phyloP scores from a whole-genome alignment of 768 basidiomycete genomes.

The Leccinum boreale region DNA sequence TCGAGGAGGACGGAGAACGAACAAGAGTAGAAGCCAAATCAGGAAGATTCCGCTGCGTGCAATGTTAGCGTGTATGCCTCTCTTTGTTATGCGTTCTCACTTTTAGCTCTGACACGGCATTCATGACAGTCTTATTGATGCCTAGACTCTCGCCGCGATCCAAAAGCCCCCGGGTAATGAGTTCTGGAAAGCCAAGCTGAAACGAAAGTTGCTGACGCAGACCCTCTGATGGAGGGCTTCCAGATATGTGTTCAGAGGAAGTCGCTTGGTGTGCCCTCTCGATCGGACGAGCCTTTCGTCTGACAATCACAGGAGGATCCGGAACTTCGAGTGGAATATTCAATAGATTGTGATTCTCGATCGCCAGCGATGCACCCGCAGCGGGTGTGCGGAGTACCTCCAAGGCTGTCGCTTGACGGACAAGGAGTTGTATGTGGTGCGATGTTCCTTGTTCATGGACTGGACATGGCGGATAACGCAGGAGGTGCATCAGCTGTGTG shows the following conservation, averaged over 20 bases:
- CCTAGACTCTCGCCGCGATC: conserved; percentile 77
- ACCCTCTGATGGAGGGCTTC: conserved; percentile 26
- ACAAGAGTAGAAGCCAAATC: conserved; percentile 72
- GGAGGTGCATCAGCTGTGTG: conserved; percentile 73
- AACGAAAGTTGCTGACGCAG: conserved; percentile 41
- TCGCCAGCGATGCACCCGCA: conserved; percentile 71
- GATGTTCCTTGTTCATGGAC: conserved; percentile 36
- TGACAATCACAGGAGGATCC: conserved; percentile 37
- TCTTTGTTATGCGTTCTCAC: conserved; percentile 38
- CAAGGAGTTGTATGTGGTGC: conserved; percentile 64
- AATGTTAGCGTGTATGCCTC: conserved; percentile 7
- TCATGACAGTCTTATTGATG: conserved; percentile 82
- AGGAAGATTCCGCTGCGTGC: conserved; percentile 72
- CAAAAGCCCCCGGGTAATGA: conserved; percentile 66
- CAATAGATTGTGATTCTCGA: conserved; percentile 80
- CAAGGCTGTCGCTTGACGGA: conserved; percentile 80
- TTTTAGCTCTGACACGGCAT: conserved; percentile 72
- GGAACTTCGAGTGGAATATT: conserved; percentile 70
- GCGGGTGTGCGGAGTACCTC: conserved; percentile 71
- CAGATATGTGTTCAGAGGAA: conserved; percentile 17
- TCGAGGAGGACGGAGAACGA: conserved; percentile 44
- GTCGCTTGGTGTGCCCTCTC: conserved; percentile 31
- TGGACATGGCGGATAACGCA: conserved; percentile 72
- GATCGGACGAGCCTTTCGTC: conserved; percentile 34
- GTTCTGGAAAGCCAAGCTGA: conserved; percentile 62